A percentile compares a stretch with the other conserved stretches of the same genome.
phyloP scores from a whole-genome alignment of 805 yeast species.

The Peterozyma toletana region DNA sequence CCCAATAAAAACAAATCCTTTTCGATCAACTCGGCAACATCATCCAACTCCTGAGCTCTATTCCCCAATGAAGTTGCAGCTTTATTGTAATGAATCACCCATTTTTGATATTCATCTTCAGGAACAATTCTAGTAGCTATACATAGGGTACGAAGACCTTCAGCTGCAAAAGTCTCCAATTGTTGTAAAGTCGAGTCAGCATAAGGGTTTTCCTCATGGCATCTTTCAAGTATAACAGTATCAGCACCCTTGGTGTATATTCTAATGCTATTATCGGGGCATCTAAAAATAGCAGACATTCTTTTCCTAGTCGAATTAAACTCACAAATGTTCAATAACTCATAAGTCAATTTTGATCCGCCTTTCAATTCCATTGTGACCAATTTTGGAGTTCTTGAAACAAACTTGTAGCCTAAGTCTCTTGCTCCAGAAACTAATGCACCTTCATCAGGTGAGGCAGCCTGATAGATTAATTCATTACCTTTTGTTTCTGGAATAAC shows the following conservation, averaged over 20 bases:
- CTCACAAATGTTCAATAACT: conserved; percentile 86
- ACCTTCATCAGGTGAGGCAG: conserved; percentile 99
- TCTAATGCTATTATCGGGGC: conserved; percentile 89
- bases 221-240: conserved; percentile 85
- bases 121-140: conserved; percentile 78
- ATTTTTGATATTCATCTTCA: conserved; percentile 65
- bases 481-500: conserved; percentile 85
- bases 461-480: conserved; percentile 76
- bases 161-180: conserved; percentile 93
- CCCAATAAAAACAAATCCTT: conserved; percentile 74
- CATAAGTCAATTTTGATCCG: conserved; percentile 54
- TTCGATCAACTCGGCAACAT: conserved; percentile 86
- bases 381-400: conserved; percentile 77
- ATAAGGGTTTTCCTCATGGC: conserved; percentile 67
- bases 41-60: conserved; percentile 72
- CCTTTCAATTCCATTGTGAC: conserved; percentile 54
- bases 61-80: conserved; percentile 80
- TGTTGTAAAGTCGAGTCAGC: conserved; percentile 78
- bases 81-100: conserved; percentile 61
- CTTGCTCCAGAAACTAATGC: conserved; percentile 98
- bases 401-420: conserved; percentile 74
- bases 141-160: conserved; percentile 92
- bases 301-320: conserved; percentile 96
- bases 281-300: conserved; percentile 91
- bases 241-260: conserved; percentile 97